phyloP scores from a whole-genome alignment of 2,329 filamentous ascomycete species.

The Neodidymelliopsis sp. region DNA sequence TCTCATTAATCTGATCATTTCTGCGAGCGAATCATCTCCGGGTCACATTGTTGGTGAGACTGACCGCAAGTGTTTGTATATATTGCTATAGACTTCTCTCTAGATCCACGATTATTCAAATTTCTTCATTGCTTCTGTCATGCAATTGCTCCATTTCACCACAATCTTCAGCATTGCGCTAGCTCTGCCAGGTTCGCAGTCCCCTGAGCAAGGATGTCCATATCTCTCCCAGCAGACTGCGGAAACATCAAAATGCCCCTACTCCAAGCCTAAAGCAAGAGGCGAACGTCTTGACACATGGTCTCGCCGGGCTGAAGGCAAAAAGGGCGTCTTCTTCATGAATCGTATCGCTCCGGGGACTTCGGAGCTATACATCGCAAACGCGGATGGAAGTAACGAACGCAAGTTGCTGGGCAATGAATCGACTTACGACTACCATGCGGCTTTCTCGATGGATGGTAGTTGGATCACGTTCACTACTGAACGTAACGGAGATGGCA shows the following conservation, averaged over 20 bases:
- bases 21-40: background rate
- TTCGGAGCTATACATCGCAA: conserved; percentile 40
- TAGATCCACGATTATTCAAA: no score
- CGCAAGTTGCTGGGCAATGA: conserved; percentile 40
- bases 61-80: background rate
- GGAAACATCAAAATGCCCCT: background rate
- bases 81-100: background rate
- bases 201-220: background rate
- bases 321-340: conserved; percentile 38
- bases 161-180: background rate
- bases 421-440: conserved; percentile 9
- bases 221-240: background rate
- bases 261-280: background rate
- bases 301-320: conserved; percentile 10
- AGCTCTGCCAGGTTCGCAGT: background rate
- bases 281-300: background rate
- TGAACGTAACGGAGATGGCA: background rate
- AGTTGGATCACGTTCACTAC: background rate
- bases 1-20: background rate
- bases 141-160: no score
- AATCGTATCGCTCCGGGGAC: conserved; percentile 49
- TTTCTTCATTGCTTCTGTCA: no score
- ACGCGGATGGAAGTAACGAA: conserved; percentile 52
- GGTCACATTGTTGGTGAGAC: background rate
- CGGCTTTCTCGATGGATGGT: background rate